A percentile compares a stretch with the other conserved stretches of the same genome.
These are phyloP conservation scores for Retiboletus fuscus DNA, from an alignment of 1,284 basidiomycete genomes.

Conservation along the genomic window DNA sequence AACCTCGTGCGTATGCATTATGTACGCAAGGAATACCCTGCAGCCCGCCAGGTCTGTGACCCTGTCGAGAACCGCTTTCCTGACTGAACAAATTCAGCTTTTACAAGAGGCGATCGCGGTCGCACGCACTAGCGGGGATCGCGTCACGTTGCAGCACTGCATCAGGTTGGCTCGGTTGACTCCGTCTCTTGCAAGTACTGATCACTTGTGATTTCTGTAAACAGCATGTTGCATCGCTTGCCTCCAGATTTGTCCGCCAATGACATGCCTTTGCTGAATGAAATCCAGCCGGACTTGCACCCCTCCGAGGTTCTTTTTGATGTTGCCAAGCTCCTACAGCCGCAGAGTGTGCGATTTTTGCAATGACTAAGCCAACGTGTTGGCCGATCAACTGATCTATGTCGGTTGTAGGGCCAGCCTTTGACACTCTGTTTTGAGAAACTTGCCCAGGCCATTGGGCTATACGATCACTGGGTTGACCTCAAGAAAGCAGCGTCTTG, in stretches of 20 bases:
- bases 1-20: constrained; percentile 84
- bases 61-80: constrained; percentile 4
- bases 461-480: constrained; percentile 78
- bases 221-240: constrained; percentile 76
- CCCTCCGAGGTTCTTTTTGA: constrained; percentile 82
- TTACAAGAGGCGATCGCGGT: constrained; percentile 80
- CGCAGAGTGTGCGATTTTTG: constrained; percentile 45
- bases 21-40: constrained; percentile 70
- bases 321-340: constrained; percentile 49
- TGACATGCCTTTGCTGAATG: constrained; percentile 68
- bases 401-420: constrained; percentile 72
- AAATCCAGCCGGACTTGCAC: constrained; percentile 80
- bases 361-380: background rate
- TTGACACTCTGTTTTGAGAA: constrained; percentile 74
- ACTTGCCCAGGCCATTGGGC: constrained; percentile 71
- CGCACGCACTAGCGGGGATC: constrained; percentile 77
- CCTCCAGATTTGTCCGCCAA: constrained; percentile 55
- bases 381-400: constrained; percentile 30
- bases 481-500: constrained; percentile 60
- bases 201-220: constrained; percentile 30
- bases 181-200: constrained; percentile 17
- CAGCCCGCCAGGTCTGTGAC: constrained; percentile 69
- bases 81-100: constrained; percentile 57
- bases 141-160: constrained; percentile 78
- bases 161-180: constrained; percentile 69